Percentiles rank a stretch among this genome's conserved stretches.
Conservation (phyloP, 2,329 filamentous ascomycete genomes). For the Talaromyces sp. region DNA sequence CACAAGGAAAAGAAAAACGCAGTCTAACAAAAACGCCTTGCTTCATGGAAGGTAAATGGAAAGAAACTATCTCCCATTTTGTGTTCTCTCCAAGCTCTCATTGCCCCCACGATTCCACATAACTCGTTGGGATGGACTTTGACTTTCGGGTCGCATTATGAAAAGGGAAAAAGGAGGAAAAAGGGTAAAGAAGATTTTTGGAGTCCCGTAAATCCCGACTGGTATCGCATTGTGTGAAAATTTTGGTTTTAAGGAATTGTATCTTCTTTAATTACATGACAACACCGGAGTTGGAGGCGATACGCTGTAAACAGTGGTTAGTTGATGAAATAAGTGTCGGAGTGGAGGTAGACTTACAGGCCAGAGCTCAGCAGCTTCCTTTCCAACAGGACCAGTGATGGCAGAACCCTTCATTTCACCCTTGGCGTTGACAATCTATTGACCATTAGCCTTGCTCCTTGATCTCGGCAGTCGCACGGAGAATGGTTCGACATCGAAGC, state of each 20-base stretch:
- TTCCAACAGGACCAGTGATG: constrained; percentile 98
- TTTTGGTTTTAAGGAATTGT: constrained; percentile 14
- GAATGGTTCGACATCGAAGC: background rate
- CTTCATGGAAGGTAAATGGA: constrained; percentile 11
- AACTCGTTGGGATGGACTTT: constrained; percentile 3
- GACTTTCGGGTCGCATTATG: constrained; percentile 4
- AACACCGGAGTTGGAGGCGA: constrained; percentile 99
- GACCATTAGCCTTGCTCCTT: background rate
- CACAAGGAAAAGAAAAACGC: constrained; percentile 1
- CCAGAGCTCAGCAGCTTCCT: constrained; percentile 99
- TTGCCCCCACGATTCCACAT: background rate
- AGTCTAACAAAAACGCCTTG: constrained; percentile 15
- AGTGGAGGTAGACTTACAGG: constrained; percentile 64
- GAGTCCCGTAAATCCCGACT: constrained; percentile 21
- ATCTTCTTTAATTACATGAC: constrained; percentile 77
- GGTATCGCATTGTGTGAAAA: constrained; percentile 22
- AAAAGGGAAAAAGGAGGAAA: background rate
- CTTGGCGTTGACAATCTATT: constrained; percentile 99
- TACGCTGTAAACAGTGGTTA: constrained; percentile 66
- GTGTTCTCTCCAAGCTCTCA: background rate
- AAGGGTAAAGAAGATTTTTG: constrained; percentile 11
- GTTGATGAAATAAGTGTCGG: constrained; percentile 10
- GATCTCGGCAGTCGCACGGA: background rate
- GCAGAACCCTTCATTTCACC: constrained; percentile 99
- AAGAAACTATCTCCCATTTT: background rate